Evolutionary conservation across 2,329 filamentous ascomycete species (phyloP).

Genomic region (Zymoseptoria brevis): DNA sequence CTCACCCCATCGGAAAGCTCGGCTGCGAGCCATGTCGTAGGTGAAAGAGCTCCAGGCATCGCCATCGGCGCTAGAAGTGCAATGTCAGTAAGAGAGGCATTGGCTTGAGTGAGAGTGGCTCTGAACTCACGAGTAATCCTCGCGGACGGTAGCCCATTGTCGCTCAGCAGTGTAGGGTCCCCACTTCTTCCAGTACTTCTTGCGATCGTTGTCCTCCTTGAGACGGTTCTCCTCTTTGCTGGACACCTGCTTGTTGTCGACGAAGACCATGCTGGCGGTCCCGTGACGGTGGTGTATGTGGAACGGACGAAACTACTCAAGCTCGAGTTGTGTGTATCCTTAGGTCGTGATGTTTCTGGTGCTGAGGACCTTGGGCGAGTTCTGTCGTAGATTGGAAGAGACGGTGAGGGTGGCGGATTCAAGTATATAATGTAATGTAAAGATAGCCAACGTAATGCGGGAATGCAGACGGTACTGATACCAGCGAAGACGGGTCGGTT

Average conservation of each 20-base stretch:
- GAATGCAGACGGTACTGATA: background rate
- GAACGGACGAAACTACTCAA: background rate
- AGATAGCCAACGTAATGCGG: background rate
- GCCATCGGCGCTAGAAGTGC: slow-evolving; percentile 59
- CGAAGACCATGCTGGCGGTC: slow-evolving; percentile 64
- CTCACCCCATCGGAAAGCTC: slow-evolving; percentile 91
- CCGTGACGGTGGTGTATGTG: background rate
- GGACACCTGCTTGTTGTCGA: slow-evolving; percentile 79
- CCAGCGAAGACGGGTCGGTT: background rate
- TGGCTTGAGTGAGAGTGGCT: background rate
- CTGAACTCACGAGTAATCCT: slow-evolving; percentile 65
- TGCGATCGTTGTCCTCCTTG: slow-evolving; percentile 72
- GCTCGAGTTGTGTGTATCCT: background rate
- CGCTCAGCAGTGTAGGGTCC: slow-evolving; percentile 87
- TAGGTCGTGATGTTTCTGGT: background rate
- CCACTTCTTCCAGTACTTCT: slow-evolving; percentile 98
- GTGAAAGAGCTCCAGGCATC: slow-evolving; percentile 97
- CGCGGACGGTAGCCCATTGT: slow-evolving; percentile 75
- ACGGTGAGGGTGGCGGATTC: background rate
- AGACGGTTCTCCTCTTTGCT: slow-evolving; percentile 86
- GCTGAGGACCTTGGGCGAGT: background rate
- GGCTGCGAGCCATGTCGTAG: slow-evolving; percentile 81
- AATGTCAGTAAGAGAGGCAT: slow-evolving; percentile 4
- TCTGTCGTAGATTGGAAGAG: background rate
- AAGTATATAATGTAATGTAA: background rate